Conservation (phyloP, 2,329 filamentous ascomycete genomes). For the Pseudogymnoascus sp. region DNA sequence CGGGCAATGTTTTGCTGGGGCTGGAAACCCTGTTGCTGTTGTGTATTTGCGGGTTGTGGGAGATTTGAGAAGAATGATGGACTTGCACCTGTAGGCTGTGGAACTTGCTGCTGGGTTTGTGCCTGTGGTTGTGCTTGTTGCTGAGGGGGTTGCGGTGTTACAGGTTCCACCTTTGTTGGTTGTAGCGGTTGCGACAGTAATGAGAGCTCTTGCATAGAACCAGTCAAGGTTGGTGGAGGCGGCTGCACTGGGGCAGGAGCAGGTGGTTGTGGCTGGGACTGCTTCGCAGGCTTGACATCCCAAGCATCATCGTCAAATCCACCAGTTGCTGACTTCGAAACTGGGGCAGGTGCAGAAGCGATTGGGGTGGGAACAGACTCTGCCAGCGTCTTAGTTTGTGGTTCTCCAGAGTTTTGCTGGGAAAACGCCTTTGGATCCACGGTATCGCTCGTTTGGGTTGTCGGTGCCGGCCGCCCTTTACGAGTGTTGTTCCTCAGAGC, state of each 20-base stretch:
- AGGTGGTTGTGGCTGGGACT: slow-evolving; percentile 32
- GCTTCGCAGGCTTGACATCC: slow-evolving; percentile 80
- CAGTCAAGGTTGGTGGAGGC: slow-evolving; percentile 49
- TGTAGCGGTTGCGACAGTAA: slow-evolving; percentile 52
- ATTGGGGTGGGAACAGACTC: slow-evolving; percentile 42
- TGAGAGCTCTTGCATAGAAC: slow-evolving; percentile 62
- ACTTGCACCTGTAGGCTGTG: slow-evolving; percentile 45
- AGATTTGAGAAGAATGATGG: slow-evolving; percentile 49
- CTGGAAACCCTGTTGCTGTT: slow-evolving; percentile 23
- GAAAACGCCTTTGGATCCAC: slow-evolving; percentile 84
- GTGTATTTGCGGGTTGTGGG: slow-evolving; percentile 36
- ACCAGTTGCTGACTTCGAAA: slow-evolving; percentile 40
- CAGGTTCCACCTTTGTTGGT: slow-evolving; percentile 37
- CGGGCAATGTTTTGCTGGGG: slow-evolving; percentile 42
- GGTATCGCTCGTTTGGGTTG: slow-evolving; percentile 76
- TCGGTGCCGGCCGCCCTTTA: slow-evolving; percentile 79
- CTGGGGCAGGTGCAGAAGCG: slow-evolving; percentile 29
- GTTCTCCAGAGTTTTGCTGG: slow-evolving; percentile 43
- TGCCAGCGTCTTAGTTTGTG: slow-evolving; percentile 24
- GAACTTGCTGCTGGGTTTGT: slow-evolving; percentile 26
- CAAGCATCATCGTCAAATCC: slow-evolving; percentile 97
- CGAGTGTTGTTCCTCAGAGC: slow-evolving; percentile 87
- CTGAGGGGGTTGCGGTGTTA: slow-evolving; percentile 25
- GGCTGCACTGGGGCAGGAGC: slow-evolving; percentile 32
- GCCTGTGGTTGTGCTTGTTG: slow-evolving; percentile 28